Evolutionary conservation across 108 stramenopile species (phyloP), one percentile per base, ranked within the genome.

Genomic region (Cyclotella sp.): DNA sequence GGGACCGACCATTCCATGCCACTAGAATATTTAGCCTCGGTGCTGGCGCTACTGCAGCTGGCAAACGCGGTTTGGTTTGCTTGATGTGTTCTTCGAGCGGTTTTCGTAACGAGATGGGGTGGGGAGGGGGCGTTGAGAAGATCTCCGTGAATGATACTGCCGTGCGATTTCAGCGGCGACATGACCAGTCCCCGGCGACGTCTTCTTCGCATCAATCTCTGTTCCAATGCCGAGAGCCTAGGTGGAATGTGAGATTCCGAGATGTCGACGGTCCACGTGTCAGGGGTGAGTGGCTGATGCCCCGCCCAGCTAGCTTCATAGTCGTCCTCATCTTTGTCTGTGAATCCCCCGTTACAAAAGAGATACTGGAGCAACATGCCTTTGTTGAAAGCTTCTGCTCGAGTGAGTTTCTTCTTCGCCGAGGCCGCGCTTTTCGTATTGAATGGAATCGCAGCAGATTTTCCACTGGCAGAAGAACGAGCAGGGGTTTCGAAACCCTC

Each of bases 231-330:
- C 22, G 67, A 49, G 16, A 67, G 5, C 15, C 30, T 18, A 12
- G 26, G 51, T 2, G 54, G 6, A 39, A 43, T 30, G 19, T 29
- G 3, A 5, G 19, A 49, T 40, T 26, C 51, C 0, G 13, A 9
- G 34, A 1, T 11, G 27, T 1, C 41, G 27, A 15, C 9, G 30
- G 73, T 21, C 68, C 76, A 77, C 9, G 76, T 68, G 6, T 77
- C 44, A 0, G 76, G 68, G 9, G 44, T 53, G 43, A 77, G 68
- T 21, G 76, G 76, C 58, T 77, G 76, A 45, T 77, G 76, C 21
- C 76, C 76, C 18, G 18, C 24, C 76, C 76, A 77, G 1, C 43
- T 62, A 24, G 4, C 43, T 52, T 77, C 76, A 61, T 59, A 69
- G 9, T 61, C 60, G 3, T 62, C 60, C 15, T 34, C n/a, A 46